Evolutionary conservation across 257 asterid genomes (phyloP), one percentile per base, ranked within the genome.

Genomic region (Mentha longifolia): DNA sequence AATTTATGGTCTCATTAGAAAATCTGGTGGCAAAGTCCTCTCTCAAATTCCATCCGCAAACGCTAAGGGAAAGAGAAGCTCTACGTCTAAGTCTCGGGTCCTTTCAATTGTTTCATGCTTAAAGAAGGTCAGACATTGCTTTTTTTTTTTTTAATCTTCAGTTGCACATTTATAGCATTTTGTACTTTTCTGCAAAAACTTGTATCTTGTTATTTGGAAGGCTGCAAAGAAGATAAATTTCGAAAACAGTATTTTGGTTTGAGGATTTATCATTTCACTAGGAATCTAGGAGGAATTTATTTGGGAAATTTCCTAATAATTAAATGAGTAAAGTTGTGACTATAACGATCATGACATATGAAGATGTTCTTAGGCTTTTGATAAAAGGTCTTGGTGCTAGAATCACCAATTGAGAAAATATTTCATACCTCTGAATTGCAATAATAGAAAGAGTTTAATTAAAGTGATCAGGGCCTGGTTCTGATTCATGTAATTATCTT

Each of bases 11-110:
- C 83, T 87, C 37, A 84, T 91, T 58, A 85, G 84, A 66, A 82
- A 78, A 52, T 76, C 81, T 63, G 96, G 97, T 75, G 97, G 97
- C 72, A 45, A 75, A 46, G 80, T 85, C 76, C 86, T 91, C 67
- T 73, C 95, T 64, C 91, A 89, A 77, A 77, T 85, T 47, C 97
- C 97, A 19, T 61, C 79, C 52, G 66, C 74, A 75, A 81, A 68
- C 75, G 76, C 69, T 15, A 77, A 80, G 77, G 82, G 80, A 83
- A 89, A 80, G 80, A 82, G 82, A 75, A 75, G 79, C 57, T 79
- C 79, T 73, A 73, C 74, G 77, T 35, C 76, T 61, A 75, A 76
- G 72, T 25, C 82, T 62, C 83, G 77, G 76, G 76, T 65, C 59
- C 86, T 85, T 76, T 94, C 95, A 17, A 47, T 91, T 49, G 79